These are phyloP conservation scores for Coprinopsis strossmayeri DNA, from an alignment of 768 basidiomycete genomes.

Conservation along the genomic window DNA sequence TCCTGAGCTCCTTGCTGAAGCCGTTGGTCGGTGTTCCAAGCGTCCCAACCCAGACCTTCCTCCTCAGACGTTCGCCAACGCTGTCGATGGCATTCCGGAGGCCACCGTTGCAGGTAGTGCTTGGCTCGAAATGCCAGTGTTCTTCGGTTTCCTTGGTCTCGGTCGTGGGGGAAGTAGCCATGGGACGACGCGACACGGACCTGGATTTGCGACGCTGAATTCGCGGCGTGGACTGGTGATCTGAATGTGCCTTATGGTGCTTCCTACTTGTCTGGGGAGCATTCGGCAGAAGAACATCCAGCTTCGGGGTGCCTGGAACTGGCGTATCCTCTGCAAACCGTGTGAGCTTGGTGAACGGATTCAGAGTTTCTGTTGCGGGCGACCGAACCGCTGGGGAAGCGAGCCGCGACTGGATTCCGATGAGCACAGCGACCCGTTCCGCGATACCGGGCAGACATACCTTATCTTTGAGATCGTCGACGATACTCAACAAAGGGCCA, in stretches of 20 bases:
- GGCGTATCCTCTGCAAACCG: slow-evolving; percentile 25
- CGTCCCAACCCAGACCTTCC: slow-evolving; percentile 61
- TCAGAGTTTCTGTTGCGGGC: slow-evolving; percentile 38
- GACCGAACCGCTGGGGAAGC: slow-evolving; percentile 33
- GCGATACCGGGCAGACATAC: slow-evolving; percentile 22
- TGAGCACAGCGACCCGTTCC: neutral
- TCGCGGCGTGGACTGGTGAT: slow-evolving; percentile 26
- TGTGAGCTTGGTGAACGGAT: slow-evolving; percentile 51
- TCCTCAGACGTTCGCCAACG: slow-evolving; percentile 46
- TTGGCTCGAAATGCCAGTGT: slow-evolving; percentile 43
- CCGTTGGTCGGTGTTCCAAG: slow-evolving; percentile 66
- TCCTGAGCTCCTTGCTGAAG: slow-evolving; percentile 49
- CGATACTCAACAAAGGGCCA: slow-evolving; percentile 59
- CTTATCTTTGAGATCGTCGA: slow-evolving; percentile 72
- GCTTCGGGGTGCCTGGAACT: neutral
- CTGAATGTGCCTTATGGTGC: slow-evolving; percentile 43
- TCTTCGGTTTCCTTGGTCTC: slow-evolving; percentile 16
- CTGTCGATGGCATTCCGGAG: slow-evolving; percentile 77
- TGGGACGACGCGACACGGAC: slow-evolving; percentile 44
- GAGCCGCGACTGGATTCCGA: slow-evolving; percentile 32
- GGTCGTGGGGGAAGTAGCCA: slow-evolving; percentile 14
- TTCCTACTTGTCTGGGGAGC: slow-evolving; percentile 23
- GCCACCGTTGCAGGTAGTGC: slow-evolving; percentile 76
- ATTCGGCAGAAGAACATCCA: slow-evolving; percentile 7
- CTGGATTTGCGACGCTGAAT: slow-evolving; percentile 47